These are phyloP conservation scores for Hansenula sp. DNA, from an alignment of 1,139 yeast genomes.

Conservation along the genomic window DNA sequence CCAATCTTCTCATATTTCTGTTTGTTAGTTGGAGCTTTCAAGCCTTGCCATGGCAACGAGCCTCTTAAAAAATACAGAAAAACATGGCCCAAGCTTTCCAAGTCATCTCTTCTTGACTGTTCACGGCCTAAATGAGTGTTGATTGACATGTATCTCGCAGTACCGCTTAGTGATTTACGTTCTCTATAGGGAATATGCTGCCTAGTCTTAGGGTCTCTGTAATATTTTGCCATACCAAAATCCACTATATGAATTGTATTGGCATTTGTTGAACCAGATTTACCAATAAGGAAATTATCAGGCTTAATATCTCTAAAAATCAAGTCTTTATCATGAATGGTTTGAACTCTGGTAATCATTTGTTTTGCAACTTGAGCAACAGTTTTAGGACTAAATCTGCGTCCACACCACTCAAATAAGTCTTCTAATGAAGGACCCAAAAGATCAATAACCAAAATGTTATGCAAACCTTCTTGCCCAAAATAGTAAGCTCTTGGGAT, in stretches of 20 bases:
- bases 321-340: slow-evolving; percentile 64
- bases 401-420: slow-evolving; percentile 78
- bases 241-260: slow-evolving; percentile 91
- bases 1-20: slow-evolving; percentile 83
- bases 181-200: slow-evolving; percentile 96
- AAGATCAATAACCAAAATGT: slow-evolving; percentile 67
- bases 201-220: slow-evolving; percentile 93
- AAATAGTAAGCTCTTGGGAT: slow-evolving; percentile 75
- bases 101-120: slow-evolving; percentile 94
- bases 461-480: slow-evolving; percentile 79
- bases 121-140: slow-evolving; percentile 97
- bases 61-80: slow-evolving; percentile 93
- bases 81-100: slow-evolving; percentile 94
- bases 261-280: slow-evolving; percentile 60
- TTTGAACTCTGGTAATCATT: slow-evolving; percentile 66
- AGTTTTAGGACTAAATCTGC: slow-evolving; percentile 64
- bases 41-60: slow-evolving; percentile 97
- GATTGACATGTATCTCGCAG: slow-evolving; percentile 96
- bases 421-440: slow-evolving; percentile 78
- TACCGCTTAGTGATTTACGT: slow-evolving; percentile 92
- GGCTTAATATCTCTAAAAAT: slow-evolving; percentile 78
- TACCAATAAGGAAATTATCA: slow-evolving; percentile 69
- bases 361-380: slow-evolving; percentile 74
- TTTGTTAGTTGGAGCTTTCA: slow-evolving; percentile 82
- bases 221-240: slow-evolving; percentile 95